These are phyloP conservation scores for Leishmania arabica DNA, from an alignment of 208 protist genomes.

Conservation along the genomic window DNA sequence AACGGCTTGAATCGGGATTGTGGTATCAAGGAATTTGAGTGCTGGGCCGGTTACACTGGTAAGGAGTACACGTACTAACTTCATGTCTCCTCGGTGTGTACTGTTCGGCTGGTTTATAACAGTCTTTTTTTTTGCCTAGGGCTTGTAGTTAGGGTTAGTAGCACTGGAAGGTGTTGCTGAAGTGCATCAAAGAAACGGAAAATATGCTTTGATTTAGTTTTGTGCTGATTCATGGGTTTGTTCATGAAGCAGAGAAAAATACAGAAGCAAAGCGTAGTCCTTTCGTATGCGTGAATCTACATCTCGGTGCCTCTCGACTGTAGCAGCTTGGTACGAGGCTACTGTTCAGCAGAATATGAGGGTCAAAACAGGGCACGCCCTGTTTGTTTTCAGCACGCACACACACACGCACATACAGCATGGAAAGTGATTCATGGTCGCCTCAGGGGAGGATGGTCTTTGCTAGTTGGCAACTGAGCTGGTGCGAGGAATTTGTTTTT, in stretches of 20 bases:
- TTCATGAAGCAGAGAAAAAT: neutral
- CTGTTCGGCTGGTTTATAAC: neutral
- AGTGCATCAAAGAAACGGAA: neutral
- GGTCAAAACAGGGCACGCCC: too few relatives aligned
- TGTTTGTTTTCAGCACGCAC: neutral
- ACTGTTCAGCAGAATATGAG: neutral
- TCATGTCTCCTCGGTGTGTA: slow-evolving; percentile 4
- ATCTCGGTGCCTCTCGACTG: neutral
- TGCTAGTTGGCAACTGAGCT: neutral
- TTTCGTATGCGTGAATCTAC: too few relatives aligned
- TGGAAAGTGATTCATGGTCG: neutral
- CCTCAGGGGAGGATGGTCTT: neutral
- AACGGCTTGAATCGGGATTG: slow-evolving; percentile 91
- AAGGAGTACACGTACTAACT: slow-evolving; percentile 88
- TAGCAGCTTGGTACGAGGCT: neutral
- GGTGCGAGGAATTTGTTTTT: neutral
- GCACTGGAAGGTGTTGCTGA: neutral
- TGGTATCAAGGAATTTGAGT: slow-evolving; percentile 86
- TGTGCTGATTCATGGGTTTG: neutral
- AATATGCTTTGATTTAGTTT: neutral
- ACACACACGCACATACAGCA: neutral
- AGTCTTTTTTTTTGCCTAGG: slow-evolving; percentile 9
- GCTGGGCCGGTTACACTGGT: slow-evolving; percentile 88
- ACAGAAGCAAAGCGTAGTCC: neutral
- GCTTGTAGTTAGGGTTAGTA: neutral